Conservation (phyloP, 257 asterid genomes). For the Capsicum rhomboideum region DNA sequence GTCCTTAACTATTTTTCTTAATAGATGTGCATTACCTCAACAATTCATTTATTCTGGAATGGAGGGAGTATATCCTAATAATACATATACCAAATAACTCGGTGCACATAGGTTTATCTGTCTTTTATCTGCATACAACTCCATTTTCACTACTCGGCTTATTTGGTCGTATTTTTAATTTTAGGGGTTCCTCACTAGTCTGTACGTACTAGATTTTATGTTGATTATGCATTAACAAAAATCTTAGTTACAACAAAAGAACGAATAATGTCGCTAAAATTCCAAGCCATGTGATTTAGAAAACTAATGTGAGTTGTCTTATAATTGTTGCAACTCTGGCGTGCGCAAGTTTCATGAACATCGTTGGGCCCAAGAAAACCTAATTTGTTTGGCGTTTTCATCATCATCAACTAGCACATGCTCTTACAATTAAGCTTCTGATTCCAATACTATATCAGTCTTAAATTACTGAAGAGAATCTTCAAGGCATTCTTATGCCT, state of each 20-base stretch:
- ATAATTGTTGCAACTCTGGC: neutral
- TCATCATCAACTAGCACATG: slow-evolving; percentile 21
- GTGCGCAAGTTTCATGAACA: neutral
- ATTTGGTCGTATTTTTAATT: too few relatives aligned
- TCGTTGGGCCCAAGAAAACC: slow-evolving; percentile 28
- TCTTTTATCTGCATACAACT: neutral
- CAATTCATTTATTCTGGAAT: too few relatives aligned
- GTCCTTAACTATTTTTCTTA: too few relatives aligned
- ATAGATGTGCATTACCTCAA: too few relatives aligned
- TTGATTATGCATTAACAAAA: neutral
- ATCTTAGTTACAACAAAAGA: neutral
- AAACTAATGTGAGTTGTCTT: slow-evolving; percentile 38
- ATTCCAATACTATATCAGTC: neutral
- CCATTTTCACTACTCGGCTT: neutral
- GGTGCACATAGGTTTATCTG: neutral
- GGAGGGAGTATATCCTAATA: too few relatives aligned
- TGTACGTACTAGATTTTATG: neutral
- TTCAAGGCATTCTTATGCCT: neutral
- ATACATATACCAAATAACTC: too few relatives aligned
- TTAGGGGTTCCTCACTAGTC: neutral
- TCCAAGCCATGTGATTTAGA: slow-evolving; percentile 27
- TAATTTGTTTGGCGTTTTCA: slow-evolving; percentile 24
- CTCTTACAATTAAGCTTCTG: neutral
- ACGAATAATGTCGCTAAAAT: neutral
- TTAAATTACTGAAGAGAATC: neutral